These are phyloP conservation scores for Exophiala phaeomuriformis DNA, from an alignment of 2,329 filamentous ascomycete genomes.

Conservation along the genomic window DNA sequence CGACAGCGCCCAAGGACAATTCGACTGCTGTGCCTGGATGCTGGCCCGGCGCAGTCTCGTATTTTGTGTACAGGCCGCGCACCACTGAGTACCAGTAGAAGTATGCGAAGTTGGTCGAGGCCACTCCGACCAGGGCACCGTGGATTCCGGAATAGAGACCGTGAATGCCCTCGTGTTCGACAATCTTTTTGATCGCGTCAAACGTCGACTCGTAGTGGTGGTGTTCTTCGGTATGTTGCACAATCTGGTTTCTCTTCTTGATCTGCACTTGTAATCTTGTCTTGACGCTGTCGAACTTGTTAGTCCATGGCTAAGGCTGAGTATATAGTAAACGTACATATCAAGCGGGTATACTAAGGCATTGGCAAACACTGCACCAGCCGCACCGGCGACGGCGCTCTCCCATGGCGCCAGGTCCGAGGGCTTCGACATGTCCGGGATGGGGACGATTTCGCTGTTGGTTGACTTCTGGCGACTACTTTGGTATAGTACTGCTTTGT, in stretches of 20 bases:
- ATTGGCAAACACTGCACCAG: slow-evolving; percentile 90
- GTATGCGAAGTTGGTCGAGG: slow-evolving; percentile 97
- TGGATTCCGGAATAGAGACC: slow-evolving; percentile 87
- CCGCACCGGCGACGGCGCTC: slow-evolving; percentile 81
- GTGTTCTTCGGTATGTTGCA: slow-evolving; percentile 43
- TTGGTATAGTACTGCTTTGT: no score
- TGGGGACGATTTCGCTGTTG: background rate
- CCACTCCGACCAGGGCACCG: slow-evolving; percentile 81
- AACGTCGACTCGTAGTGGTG: slow-evolving; percentile 78
- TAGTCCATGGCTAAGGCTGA: background rate
- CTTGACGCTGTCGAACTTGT: slow-evolving; percentile 65
- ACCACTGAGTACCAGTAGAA: slow-evolving; percentile 98
- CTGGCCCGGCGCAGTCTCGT: slow-evolving; percentile 34
- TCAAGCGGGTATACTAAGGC: slow-evolving; percentile 92
- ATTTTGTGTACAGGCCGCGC: slow-evolving; percentile 64
- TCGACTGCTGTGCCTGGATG: slow-evolving; percentile 74
- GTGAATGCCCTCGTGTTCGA: slow-evolving; percentile 66
- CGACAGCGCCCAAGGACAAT: slow-evolving; percentile 73
- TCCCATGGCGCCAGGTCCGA: slow-evolving; percentile 77
- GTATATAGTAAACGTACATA: slow-evolving; percentile 56
- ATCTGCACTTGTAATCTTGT: slow-evolving; percentile 93
- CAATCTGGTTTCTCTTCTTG: slow-evolving; percentile 51
- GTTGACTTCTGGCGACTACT: background rate
- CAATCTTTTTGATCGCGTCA: slow-evolving; percentile 81
- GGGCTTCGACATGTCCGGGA: slow-evolving; percentile 52